Base-by-base conservation (phyloP, 2,329 filamentous ascomycete genomes). In the Penicillium psychrosexuale region DNA sequence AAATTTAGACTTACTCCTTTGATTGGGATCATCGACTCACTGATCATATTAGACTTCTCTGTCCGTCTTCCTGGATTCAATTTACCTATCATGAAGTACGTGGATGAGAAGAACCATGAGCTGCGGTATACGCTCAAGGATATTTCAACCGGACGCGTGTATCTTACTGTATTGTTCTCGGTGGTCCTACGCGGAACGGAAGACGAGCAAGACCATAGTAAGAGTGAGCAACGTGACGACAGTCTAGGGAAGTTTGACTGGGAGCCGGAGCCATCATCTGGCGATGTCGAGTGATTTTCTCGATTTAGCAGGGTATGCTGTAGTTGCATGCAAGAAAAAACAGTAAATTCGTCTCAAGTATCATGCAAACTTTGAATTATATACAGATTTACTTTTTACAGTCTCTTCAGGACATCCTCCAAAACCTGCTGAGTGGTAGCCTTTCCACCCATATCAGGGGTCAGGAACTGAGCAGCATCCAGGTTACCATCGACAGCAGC, bases 101-200 rank as follows among this genome's bases (percentile, higher is more conserved):
- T 78, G n/a, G 69, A 76, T 66, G 82, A 84, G 70, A 89, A 89
- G 80, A 88, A 89, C 78, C 90, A 95, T 76, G 82, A 86, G 63
- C 83, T 95, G 76, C 92, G 92, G 82, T 97, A 97, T 75, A 90
- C 95, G 55, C 82, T 97, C 68, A 93, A 92, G 69, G 89, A 97
- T 73, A 84, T 84, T 57, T 74, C 79, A 22, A 93, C 89, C 0
- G 83, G 83, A 45, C 82, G 89, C 33, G 82, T 90, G 15, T 90
- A 96, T 64, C 84, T 96, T 30, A 90, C 93, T 43, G 79, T 97
- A 15, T 75, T 91, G 5, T 93, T 97, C 70, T 88, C 86, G 17
- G 78, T 97, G 4, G 80, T 94, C 56, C 82, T 72, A 39, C 56
- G 68, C 12, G 62, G 65, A 4, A 55, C 42, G 30, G 61, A 67